Percentiles rank a stretch among this genome's conserved stretches.
Conservation (phyloP, 345 rosid genomes). For the Populus davidiana region DNA sequence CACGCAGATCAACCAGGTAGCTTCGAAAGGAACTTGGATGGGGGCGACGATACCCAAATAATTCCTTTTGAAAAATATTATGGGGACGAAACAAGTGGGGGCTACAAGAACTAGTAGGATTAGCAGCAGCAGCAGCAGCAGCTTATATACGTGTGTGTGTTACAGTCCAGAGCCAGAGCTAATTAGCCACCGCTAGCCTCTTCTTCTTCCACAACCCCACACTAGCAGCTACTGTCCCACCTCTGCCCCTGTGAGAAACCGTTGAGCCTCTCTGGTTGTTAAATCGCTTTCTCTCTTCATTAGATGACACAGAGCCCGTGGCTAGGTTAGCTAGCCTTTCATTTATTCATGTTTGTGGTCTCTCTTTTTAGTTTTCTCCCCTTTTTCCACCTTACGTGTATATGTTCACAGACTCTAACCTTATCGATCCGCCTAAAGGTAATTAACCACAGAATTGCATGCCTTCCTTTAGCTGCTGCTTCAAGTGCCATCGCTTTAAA, state of each 20-base stretch:
- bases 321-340: neutral
- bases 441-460: neutral
- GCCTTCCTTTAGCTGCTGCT: neutral
- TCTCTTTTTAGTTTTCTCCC: neutral
- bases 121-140: slow-evolving; percentile 5
- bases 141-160: neutral
- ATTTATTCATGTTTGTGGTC: slow-evolving; percentile 28
- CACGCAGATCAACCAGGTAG: slow-evolving; percentile 38
- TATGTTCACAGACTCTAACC: too few species aligned
- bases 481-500: neutral
- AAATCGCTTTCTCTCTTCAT: slow-evolving; percentile 41
- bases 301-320: slow-evolving; percentile 24
- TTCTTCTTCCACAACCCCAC: slow-evolving; percentile 15
- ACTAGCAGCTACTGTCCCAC: slow-evolving; percentile 18
- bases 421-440: neutral
- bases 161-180: neutral
- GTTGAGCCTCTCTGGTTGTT: slow-evolving; percentile 37
- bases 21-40: slow-evolving; percentile 21
- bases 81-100: neutral
- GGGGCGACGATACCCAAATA: slow-evolving; percentile 29
- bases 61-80: slow-evolving; percentile 22
- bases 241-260: slow-evolving; percentile 28
- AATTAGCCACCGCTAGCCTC: neutral
- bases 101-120: neutral
- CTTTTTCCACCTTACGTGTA: too few species aligned